Base-by-base conservation (phyloP, 805 yeast species). In the Saccharomycopsis sp. region DNA sequence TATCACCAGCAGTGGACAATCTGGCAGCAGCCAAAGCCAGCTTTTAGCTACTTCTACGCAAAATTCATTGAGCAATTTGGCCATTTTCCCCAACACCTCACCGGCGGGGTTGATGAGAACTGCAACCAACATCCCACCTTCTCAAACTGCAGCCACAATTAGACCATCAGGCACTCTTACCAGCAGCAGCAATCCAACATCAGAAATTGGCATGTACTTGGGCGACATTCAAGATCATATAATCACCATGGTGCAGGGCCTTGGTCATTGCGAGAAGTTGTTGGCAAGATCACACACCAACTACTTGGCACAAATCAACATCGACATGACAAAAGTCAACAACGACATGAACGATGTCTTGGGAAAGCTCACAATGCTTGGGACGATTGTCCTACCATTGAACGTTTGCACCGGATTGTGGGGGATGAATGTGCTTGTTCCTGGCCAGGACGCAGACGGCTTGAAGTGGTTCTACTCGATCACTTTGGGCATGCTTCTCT, bases 401-500 rank as follows among this genome's bases (percentile, higher is more conserved):
- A 92, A 92, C 56, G 85, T 92, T 41, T 80, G 92, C 13, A 92
- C 98, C 0, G 98, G 98, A 17, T 63, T 92, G 34, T 92, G 97
- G 97, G 98, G 98, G 43, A 92, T 92, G 98, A 92, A 92, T 63
- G 94, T 92, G 49, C 53, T 85, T 9, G 98, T 92, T 20, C 98
- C 98, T 0, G 98, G 98, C 0, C 97, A 89, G 57, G 72, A 67
- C 17, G 60, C 62, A 5, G 71, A 68, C 9, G 69, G 75, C 5
- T 58, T 82, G 47, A 50, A 56, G 2, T 82, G 92, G 92, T 82
- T 83, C 55, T 73, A 69, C 53, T 57, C 69, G 17, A 74, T 75
- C 17, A 54, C 68, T 3, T 45, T 53, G 1, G 61, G 68, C 15
- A 71, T 75, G 79, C 43, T 65, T 12, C 19, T 63, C 1, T 63